These are phyloP conservation scores for Plantago ovata DNA, from an alignment of 257 asterid species.

Conservation along the genomic window DNA sequence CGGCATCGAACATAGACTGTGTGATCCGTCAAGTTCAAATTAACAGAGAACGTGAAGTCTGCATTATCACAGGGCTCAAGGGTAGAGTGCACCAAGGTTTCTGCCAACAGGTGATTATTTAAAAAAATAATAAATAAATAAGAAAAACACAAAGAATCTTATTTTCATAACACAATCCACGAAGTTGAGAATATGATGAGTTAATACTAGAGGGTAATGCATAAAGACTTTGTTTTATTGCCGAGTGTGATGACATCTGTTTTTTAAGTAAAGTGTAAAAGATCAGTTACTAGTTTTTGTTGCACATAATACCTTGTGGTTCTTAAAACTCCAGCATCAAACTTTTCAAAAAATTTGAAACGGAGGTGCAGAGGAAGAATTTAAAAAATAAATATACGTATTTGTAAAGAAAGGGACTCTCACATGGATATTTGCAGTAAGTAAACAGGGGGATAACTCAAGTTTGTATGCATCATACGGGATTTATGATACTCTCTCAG, in stretches of 20 bases:
- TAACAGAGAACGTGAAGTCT: slow-evolving; percentile 84
- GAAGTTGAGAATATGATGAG: too few relatives aligned
- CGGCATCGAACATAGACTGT: slow-evolving; percentile 83
- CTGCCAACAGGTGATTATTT: too few relatives aligned
- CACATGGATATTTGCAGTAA: not conserved
- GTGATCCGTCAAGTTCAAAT: slow-evolving; percentile 74
- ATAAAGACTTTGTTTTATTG: too few relatives aligned
- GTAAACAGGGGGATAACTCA: not conserved
- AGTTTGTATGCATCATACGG: not conserved
- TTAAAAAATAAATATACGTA: too few relatives aligned
- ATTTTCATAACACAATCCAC: not conserved
- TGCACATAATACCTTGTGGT: too few relatives aligned
- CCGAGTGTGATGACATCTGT: too few relatives aligned
- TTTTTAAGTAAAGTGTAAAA: too few relatives aligned
- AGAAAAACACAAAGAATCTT: not conserved
- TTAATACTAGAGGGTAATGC: too few relatives aligned
- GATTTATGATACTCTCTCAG: not conserved
- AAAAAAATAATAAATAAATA: too few relatives aligned
- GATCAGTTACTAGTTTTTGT: too few relatives aligned
- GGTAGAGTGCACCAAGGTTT: slow-evolving; percentile 97
- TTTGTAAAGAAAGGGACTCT: too few relatives aligned
- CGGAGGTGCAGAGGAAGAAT: not conserved
- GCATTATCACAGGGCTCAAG: slow-evolving; percentile 85
- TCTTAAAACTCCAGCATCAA: too few relatives aligned
- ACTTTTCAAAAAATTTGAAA: not conserved